Percentiles rank a stretch among this genome's conserved stretches.
These are phyloP conservation scores for Phlebiopsis flavidoalba DNA, from an alignment of 768 basidiomycete genomes.

Conservation along the genomic window DNA sequence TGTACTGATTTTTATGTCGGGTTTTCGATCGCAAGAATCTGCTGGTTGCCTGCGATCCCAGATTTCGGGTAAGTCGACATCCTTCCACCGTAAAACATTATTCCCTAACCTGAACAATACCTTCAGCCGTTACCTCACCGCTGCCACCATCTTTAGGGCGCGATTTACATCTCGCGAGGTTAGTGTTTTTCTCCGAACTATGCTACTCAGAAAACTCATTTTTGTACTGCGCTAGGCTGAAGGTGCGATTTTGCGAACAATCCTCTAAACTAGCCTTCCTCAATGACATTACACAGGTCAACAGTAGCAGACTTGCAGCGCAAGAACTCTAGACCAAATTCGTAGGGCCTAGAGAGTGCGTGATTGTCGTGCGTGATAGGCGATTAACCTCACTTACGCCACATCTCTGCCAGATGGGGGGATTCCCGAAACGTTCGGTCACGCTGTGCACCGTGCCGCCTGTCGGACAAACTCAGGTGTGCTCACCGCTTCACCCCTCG, in stretches of 20 bases:
- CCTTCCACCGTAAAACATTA: neutral
- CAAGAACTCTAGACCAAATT: constrained; percentile 71
- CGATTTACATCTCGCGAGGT: constrained; percentile 79
- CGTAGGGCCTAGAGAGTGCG: constrained; percentile 83
- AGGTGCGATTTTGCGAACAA: constrained; percentile 8
- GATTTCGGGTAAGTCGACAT: constrained; percentile 52
- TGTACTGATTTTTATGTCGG: constrained; percentile 29
- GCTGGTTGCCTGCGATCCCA: constrained; percentile 80
- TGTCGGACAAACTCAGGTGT: constrained; percentile 67
- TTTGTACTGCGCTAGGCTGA: constrained; percentile 24
- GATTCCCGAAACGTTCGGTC: constrained; percentile 92
- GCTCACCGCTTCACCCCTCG: constrained; percentile 9
- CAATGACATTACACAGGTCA: constrained; percentile 37
- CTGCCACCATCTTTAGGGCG: constrained; percentile 82
- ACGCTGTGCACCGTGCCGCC: constrained; percentile 81
- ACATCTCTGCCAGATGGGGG: constrained; percentile 45
- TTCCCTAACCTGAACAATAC: neutral
- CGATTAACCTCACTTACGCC: constrained; percentile 3
- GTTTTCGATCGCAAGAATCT: constrained; percentile 78
- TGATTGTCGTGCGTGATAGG: constrained; percentile 6
- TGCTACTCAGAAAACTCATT: neutral
- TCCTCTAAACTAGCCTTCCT: neutral
- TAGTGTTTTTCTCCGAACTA: constrained; percentile 25
- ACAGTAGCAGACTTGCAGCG: constrained; percentile 69
- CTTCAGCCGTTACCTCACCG: constrained; percentile 76